These are phyloP conservation scores for Polysphondylium violaceum DNA, from an alignment of 78 protist species.

Conservation along the genomic window DNA sequence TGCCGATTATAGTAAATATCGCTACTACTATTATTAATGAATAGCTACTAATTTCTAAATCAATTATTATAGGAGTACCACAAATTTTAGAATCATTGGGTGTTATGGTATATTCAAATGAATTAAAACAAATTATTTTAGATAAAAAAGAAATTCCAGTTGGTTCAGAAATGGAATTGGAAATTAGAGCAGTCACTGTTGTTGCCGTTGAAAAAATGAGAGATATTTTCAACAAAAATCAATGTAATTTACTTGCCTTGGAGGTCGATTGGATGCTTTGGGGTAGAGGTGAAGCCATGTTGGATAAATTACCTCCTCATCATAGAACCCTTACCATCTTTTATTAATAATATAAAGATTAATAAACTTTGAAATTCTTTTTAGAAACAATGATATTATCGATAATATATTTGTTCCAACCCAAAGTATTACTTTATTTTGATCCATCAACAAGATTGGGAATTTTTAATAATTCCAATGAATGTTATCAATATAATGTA, in stretches of 20 bases:
- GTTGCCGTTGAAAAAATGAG: slow-evolving; percentile 71
- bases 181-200: slow-evolving; percentile 82
- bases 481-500: no score
- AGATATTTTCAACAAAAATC: slow-evolving; percentile 39
- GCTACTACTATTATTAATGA: neutral
- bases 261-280: slow-evolving; percentile 86
- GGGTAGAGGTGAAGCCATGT: slow-evolving; percentile 81
- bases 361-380: no score
- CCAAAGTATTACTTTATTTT: no score
- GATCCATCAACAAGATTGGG: no score
- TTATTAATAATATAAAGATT: slow-evolving; percentile 38
- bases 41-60: neutral
- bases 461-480: no score
- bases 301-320: slow-evolving; percentile 81
- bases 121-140: slow-evolving; percentile 22
- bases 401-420: no score
- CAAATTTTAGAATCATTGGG: slow-evolving; percentile 67
- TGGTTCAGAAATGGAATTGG: slow-evolving; percentile 82
- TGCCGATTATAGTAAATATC: slow-evolving; percentile 91
- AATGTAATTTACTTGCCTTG: slow-evolving; percentile 45
- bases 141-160: slow-evolving; percentile 37
- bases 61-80: slow-evolving; percentile 32
- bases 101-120: slow-evolving; percentile 47
- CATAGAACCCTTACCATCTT: slow-evolving; percentile 79
- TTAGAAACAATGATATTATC: no score